Conservation (phyloP, 2,329 filamentous ascomycete genomes). For the Clonostachys rosea region DNA sequence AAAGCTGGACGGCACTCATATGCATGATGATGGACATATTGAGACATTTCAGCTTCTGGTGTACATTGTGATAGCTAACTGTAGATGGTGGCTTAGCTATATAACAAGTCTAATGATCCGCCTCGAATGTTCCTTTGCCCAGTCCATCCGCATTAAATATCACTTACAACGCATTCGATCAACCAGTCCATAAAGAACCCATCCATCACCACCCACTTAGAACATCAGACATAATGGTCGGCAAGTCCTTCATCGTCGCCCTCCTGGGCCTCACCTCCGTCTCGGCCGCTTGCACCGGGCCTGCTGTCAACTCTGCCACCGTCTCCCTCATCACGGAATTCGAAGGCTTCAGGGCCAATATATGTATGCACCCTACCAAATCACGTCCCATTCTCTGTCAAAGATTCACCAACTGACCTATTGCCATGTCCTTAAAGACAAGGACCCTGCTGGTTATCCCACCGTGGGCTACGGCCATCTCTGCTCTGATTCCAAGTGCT, state of each 20-base stretch:
- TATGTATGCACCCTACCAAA: constrained; percentile 1
- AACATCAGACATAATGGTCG: too few relatives aligned
- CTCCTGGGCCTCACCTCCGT: constrained; percentile 2
- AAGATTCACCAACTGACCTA: not conserved
- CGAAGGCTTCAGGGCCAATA: constrained; percentile 5
- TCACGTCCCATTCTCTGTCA: not conserved
- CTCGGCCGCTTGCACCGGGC: constrained; percentile 3
- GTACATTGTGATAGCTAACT: too few relatives aligned
- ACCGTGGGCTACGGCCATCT: constrained; percentile 47
- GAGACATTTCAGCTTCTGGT: too few relatives aligned
- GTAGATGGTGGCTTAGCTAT: too few relatives aligned
- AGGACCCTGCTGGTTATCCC: constrained; percentile 37
- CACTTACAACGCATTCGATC: not conserved
- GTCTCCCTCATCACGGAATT: constrained; percentile 5
- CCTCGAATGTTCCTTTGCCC: too few relatives aligned
- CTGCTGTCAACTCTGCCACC: constrained; percentile 4
- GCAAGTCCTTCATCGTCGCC: constrained; percentile 1
- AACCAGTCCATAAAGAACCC: too few relatives aligned
- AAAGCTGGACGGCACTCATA: too few relatives aligned
- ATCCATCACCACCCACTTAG: too few relatives aligned
- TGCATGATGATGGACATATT: too few relatives aligned
- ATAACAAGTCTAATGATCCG: too few relatives aligned
- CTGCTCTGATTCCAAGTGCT: constrained; percentile 31
- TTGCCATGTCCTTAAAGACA: constrained; percentile 10
- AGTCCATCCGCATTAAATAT: too few relatives aligned